Evolutionary conservation across 495 filamentous ascomycete species (phyloP), one percentile per base, ranked within the genome.

Genomic region (Penicillium riverlandense): DNA sequence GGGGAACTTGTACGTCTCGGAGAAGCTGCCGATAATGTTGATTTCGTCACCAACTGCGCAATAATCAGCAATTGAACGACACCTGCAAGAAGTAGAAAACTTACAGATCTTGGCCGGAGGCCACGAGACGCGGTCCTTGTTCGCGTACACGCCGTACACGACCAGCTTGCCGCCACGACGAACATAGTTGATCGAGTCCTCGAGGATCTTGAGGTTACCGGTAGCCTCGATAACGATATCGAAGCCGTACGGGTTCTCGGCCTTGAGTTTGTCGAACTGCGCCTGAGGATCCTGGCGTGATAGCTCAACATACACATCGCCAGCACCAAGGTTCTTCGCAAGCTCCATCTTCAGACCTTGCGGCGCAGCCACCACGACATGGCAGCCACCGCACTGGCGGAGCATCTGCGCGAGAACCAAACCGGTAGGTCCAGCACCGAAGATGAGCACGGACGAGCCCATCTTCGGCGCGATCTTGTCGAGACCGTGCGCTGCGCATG

Each of bases 1-100:
- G 4, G 82, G 81, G 73, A 84, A 87, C 72, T 84, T 85, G 67
- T 83, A 82, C 11, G 78, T 79, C 54, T 86, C 80, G 28, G 75
- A 80, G 71, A 85, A 86, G 32, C 74, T 80, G 27, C 82, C 81
- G 33, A 86, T 61, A 48, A 87, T 83, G 47, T 78, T 84, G 53
- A 86, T 84, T 54, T 85, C 82, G 52, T 80, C 69, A 38, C 63
- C 63, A 43, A 69, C 66, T 67, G 40, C 14, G n/a, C 6, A 10
- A 8, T 11, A 7, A 16, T 38, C 30, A 37, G 29, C 8, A 16
- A 27, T 11, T 11, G 32, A 36, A 8, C 12, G 27, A 10, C 9
- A 34, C 10, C 10, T 10, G 2, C 32, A 34, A 34, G 9, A 29
- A 40, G 16, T 44, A 11, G 8, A 47, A 30, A 37, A 56, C 63